Conservation (phyloP, 345 rosid species). For the Excoecaria agallocha region DNA sequence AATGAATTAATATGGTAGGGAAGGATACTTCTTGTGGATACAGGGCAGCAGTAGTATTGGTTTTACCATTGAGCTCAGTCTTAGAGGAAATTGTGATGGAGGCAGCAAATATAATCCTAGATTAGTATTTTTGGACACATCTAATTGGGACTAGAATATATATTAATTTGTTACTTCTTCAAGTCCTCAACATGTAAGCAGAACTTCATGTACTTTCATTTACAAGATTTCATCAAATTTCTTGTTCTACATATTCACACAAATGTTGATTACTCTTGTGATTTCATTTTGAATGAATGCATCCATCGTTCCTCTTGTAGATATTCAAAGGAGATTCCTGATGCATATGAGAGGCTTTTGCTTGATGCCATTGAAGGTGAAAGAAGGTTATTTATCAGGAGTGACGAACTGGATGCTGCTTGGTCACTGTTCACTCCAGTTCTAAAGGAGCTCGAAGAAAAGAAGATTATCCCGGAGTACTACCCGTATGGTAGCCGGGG, state of each 20-base stretch:
- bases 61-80: background rate
- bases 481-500: constrained; percentile 99
- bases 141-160: background rate
- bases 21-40: background rate
- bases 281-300: background rate
- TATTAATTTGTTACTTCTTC: background rate
- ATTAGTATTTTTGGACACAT: background rate
- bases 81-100: background rate
- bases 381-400: constrained; percentile 89
- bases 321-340: constrained; percentile 95
- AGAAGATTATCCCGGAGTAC: constrained; percentile 71
- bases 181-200: too few species aligned
- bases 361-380: constrained; percentile 96
- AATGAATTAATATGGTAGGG: too few species aligned
- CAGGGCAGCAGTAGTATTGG: background rate
- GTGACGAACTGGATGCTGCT: constrained; percentile 96
- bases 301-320: constrained; percentile 29
- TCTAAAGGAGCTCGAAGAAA: constrained; percentile 80
- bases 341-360: constrained; percentile 95
- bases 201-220: background rate
- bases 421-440: constrained; percentile 86
- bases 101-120: background rate
- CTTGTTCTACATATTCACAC: background rate
- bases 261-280: background rate
- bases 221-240: background rate